Evolutionary conservation across 2,329 filamentous ascomycete species (phyloP).

Genomic region (Fonsecaea nubica): DNA sequence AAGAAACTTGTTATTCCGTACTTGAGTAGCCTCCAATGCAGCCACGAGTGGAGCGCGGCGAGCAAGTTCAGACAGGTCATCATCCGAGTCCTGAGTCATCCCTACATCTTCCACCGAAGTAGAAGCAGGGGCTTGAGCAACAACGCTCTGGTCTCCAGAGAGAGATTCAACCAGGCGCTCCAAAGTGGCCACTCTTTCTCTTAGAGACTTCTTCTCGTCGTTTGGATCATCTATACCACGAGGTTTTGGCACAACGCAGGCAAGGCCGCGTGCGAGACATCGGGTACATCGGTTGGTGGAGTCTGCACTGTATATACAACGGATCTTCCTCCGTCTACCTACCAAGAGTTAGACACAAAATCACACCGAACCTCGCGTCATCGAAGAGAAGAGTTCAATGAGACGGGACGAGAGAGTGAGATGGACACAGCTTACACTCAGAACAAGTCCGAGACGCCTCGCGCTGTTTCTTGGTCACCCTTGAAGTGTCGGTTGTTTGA

Average conservation of each 20-base stretch:
- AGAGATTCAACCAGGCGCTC: constrained; percentile 4
- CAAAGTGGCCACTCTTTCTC: constrained; percentile 14
- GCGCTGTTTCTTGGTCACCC: not conserved
- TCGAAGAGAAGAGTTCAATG: not conserved
- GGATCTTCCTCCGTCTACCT: constrained; percentile 22
- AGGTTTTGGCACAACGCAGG: constrained; percentile 8
- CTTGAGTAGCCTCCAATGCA: constrained; percentile 14
- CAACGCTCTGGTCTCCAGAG: not conserved
- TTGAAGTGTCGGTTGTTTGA: not conserved
- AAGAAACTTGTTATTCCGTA: constrained; percentile 4
- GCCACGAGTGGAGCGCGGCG: constrained; percentile 14
- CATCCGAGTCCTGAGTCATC: constrained; percentile 3
- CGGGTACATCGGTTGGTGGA: constrained; percentile 13
- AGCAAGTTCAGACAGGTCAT: not conserved
- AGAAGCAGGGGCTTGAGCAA: not conserved
- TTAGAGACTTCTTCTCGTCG: constrained; percentile 17
- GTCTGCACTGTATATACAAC: constrained; percentile 16
- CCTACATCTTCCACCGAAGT: not conserved
- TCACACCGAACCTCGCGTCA: not conserved
- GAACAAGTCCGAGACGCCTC: constrained; percentile 14
- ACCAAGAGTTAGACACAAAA: not conserved
- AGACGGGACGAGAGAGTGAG: not conserved
- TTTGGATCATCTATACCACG: not conserved
- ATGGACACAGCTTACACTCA: constrained; percentile 15
- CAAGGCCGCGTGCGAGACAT: constrained; percentile 15